Base-by-base conservation (phyloP, 2,329 filamentous ascomycete genomes). In the Gaeumannomyces sp. region DNA sequence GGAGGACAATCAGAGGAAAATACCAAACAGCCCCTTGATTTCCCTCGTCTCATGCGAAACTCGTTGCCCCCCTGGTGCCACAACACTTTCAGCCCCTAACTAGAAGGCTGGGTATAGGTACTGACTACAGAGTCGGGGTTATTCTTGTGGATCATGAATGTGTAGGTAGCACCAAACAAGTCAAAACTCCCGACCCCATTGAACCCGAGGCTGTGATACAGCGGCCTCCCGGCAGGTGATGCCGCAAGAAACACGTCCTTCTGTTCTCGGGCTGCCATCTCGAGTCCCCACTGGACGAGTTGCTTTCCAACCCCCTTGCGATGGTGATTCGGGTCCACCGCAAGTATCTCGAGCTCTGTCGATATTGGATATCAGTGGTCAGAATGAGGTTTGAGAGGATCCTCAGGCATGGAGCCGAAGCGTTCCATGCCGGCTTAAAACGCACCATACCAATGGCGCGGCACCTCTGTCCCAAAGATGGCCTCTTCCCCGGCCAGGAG, bases 191-290 rank as follows among this genome's bases (percentile, higher is more conserved):
- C 65, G 1, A 71, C 33, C 16, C 65, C 58, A 29, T 67, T 31
- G 45, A 74, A 73, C 1, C 72, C 72, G 2, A 68, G 14, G 10
- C 59, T 33, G 14, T 63, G 60, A 31, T 74, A 74, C n/a, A 74
- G 35, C 13, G 64, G 64, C 29, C 62, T 61, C 5, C 72, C 72
- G 8, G 66, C 67, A 13, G 68, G 65, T 1, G 69, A 71, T 0
- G 70, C 65, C 7, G 68, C 35, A 14, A 74, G 53, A 38, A 66
- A 71, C 1, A 64, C 68, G 28, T 69, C 67, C 33, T 60, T 67
- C 0, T 66, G 67, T 3, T 67, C 68, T 31, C 62, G 58, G 2
- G 66, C 65, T 0, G 69, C 71, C 5, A 65, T 60, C 1, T 70
- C 68, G 27, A 74, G 45, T 1, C 71, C 71, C 53, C 70, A 68